These are phyloP conservation scores for Fusarium citri DNA, from an alignment of 2,329 filamentous ascomycete species.

Conservation along the genomic window DNA sequence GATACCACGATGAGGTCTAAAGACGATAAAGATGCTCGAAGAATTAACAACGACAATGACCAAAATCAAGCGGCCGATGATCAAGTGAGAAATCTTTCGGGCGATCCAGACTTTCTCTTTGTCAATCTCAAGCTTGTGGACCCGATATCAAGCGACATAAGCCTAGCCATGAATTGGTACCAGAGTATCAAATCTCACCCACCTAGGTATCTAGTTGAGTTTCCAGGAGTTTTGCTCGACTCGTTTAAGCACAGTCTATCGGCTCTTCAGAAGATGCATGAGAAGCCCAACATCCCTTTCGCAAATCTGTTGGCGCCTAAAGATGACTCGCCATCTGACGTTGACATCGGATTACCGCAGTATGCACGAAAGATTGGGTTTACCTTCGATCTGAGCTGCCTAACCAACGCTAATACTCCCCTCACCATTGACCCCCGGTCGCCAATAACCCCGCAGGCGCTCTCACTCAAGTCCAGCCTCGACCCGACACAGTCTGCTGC, in stretches of 20 bases:
- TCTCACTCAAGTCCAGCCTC: neutral
- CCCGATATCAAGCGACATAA: neutral
- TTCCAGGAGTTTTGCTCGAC: conserved; percentile 4
- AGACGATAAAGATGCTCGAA: neutral
- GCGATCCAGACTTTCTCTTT: neutral
- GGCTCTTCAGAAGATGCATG: neutral
- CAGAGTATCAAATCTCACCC: neutral
- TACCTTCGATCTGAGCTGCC: neutral
- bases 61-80: neutral
- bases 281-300: neutral
- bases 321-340: neutral
- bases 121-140: conserved; percentile 6
- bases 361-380: neutral
- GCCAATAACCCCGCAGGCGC: neutral
- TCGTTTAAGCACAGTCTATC: conserved; percentile 6
- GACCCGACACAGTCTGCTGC: conserved; percentile 1
- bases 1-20: conserved; percentile 1
- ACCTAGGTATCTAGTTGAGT: neutral
- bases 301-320: neutral
- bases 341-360: neutral
- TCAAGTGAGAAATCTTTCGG: neutral
- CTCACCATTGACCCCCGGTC: neutral
- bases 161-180: neutral
- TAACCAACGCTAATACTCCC: neutral
- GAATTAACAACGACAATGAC: neutral